Conservation (phyloP, 345 rosid species). For the Garcia nutans region DNA sequence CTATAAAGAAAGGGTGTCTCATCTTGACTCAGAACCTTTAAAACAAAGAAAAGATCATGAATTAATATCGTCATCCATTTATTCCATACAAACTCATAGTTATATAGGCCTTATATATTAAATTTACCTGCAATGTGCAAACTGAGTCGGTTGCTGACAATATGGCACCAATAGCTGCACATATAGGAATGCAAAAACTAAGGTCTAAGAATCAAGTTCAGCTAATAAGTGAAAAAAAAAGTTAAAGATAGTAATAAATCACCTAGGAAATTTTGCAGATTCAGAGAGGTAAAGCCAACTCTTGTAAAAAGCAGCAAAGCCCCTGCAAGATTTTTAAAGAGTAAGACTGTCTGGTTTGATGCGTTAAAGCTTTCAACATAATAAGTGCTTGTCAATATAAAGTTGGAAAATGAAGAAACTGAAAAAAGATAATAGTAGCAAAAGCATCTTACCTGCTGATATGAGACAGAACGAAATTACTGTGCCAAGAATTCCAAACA, state of each 20-base stretch:
- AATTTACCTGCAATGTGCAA: slow-evolving; percentile 67
- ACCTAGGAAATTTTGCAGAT: slow-evolving; percentile 53
- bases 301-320: slow-evolving; percentile 40
- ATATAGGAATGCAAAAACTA: background rate
- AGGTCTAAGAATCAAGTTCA: slow-evolving; percentile 1
- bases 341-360: slow-evolving; percentile 6
- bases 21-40: slow-evolving; percentile 73
- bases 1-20: slow-evolving; percentile 80
- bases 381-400: background rate
- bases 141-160: slow-evolving; percentile 77
- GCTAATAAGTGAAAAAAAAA: background rate
- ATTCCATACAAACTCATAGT: background rate
- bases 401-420: background rate
- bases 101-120: background rate
- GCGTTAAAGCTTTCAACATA: background rate
- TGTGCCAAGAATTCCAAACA: slow-evolving; percentile 68
- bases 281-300: slow-evolving; percentile 44
- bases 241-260: background rate
- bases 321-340: slow-evolving; percentile 33
- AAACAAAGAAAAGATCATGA: background rate
- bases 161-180: slow-evolving; percentile 70
- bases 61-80: background rate
- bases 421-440: background rate
- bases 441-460: slow-evolving; percentile 44
- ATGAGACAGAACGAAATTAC: slow-evolving; percentile 68